Percentiles rank a stretch among this genome's conserved stretches.
phyloP scores from a whole-genome alignment of 2,329 filamentous ascomycete genomes.

The Aulographum hederae region DNA sequence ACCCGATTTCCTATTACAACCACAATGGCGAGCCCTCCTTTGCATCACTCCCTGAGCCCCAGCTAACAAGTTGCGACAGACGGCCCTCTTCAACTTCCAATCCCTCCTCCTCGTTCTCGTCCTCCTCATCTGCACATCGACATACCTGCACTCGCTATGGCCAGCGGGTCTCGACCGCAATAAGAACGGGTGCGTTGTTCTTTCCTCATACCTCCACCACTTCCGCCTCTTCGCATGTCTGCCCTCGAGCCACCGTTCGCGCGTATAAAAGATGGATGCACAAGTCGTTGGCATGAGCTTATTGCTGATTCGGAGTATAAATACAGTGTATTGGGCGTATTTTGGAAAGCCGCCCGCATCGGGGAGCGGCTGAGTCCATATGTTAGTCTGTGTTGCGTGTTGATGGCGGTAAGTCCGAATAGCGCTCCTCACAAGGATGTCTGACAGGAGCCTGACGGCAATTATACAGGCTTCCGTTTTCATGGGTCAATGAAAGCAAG shows the following conservation, averaged over 20 bases:
- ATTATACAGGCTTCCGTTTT: too few relatives aligned
- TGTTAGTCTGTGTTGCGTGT: constrained; percentile 78
- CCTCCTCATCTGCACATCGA: constrained; percentile 86
- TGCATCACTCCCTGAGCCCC: too few relatives aligned
- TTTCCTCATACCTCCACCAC: constrained; percentile 5
- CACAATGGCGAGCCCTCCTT: too few relatives aligned
- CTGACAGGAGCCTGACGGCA: too few relatives aligned
- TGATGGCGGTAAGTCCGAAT: constrained; percentile 55
- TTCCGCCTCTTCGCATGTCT: background rate
- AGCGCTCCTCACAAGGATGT: too few relatives aligned
- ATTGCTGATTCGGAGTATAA: too few relatives aligned
- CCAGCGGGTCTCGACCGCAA: constrained; percentile 82
- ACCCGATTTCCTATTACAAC: too few relatives aligned
- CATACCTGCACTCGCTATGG: constrained; percentile 81
- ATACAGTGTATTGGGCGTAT: constrained; percentile 59
- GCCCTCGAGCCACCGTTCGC: background rate
- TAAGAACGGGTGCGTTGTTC: constrained; percentile 56
- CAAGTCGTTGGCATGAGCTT: too few relatives aligned
- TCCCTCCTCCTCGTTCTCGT: constrained; percentile 87
- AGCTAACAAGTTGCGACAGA: too few relatives aligned
- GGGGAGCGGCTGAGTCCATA: constrained; percentile 90
- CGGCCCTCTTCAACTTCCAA: constrained; percentile 97
- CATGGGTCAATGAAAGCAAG: too few relatives aligned
- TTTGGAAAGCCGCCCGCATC: constrained; percentile 90
- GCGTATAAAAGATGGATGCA: background rate